These are phyloP conservation scores for Alternaria arborescens DNA, from an alignment of 2,329 filamentous ascomycete species.

Conservation along the genomic window DNA sequence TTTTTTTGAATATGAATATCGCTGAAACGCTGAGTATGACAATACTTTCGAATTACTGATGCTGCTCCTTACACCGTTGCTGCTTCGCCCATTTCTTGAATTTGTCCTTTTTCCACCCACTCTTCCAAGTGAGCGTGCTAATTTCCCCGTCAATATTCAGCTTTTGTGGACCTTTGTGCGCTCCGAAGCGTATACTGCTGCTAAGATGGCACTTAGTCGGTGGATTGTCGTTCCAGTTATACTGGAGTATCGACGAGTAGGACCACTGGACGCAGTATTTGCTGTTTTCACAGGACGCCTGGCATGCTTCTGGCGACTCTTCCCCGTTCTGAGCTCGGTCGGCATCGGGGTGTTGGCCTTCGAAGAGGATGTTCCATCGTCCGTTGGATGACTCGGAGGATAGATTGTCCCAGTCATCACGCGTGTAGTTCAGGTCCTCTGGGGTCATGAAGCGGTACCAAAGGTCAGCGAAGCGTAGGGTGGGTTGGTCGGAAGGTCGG, in stretches of 20 bases:
- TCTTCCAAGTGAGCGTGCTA: conserved; percentile 33
- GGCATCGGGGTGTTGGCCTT: conserved; percentile 24
- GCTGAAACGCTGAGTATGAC: conserved; percentile 11
- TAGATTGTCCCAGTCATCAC: conserved; percentile 47
- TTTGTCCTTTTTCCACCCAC: conserved; percentile 42
- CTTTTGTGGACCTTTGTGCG: conserved; percentile 23
- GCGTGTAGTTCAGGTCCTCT: conserved; percentile 33
- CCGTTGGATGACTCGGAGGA: conserved; percentile 39
- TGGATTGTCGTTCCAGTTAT: conserved; percentile 45
- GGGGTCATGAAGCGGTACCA: conserved; percentile 42
- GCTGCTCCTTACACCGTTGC: conserved; percentile 37
- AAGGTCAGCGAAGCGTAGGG: conserved; percentile 38
- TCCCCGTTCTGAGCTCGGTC: conserved; percentile 33
- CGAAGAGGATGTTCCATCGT: conserved; percentile 47
- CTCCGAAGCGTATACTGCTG: conserved; percentile 42
- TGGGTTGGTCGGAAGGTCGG: conserved; percentile 26
- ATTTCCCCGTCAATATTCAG: conserved; percentile 21
- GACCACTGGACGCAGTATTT: conserved; percentile 46
- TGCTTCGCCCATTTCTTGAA: conserved; percentile 40
- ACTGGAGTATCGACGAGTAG: conserved; percentile 36
- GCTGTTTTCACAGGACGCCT: conserved; percentile 36
- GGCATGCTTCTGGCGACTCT: conserved; percentile 40
- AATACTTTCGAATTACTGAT: conserved; percentile 6
- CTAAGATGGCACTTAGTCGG: conserved; percentile 46
- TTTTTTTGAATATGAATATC: neutral